Conservation (phyloP, 2,329 filamentous ascomycete genomes). For the Chaetomium strumarium region DNA sequence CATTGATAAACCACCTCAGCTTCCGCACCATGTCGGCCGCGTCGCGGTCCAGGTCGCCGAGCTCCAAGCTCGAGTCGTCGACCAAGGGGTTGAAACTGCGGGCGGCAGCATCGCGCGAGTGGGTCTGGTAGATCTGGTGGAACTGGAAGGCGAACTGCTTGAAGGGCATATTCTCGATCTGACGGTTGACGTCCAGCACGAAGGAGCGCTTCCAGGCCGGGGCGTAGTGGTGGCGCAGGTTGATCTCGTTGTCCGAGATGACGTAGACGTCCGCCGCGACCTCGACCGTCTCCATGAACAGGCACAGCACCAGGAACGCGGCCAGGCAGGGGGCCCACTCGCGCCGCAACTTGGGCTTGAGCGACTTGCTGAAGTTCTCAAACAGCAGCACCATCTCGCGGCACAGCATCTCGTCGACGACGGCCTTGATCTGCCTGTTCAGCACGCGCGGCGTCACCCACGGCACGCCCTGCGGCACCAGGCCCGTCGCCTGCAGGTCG, state of each 20-base stretch:
- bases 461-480: slow-evolving; percentile 39
- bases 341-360: slow-evolving; percentile 47
- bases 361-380: slow-evolving; percentile 45
- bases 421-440: slow-evolving; percentile 50
- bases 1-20: slow-evolving; percentile 40
- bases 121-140: slow-evolving; percentile 54
- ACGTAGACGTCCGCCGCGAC: slow-evolving; percentile 48
- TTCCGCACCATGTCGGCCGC: slow-evolving; percentile 41
- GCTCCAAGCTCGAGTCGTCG: slow-evolving; percentile 37
- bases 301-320: slow-evolving; percentile 50
- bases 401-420: slow-evolving; percentile 50
- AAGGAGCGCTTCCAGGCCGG: slow-evolving; percentile 37
- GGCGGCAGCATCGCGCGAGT: slow-evolving; percentile 42
- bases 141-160: slow-evolving; percentile 56
- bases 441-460: slow-evolving; percentile 49
- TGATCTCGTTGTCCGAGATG: slow-evolving; percentile 46
- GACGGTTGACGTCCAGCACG: slow-evolving; percentile 42
- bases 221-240: slow-evolving; percentile 33
- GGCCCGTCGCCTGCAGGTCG: slow-evolving; percentile 36
- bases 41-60: slow-evolving; percentile 41
- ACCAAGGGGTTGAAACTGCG: slow-evolving; percentile 52
- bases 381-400: slow-evolving; percentile 48
- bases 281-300: slow-evolving; percentile 55
- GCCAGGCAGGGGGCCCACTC: slow-evolving; percentile 54
- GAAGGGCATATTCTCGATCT: slow-evolving; percentile 54